Base-by-base conservation (phyloP, 768 basidiomycete genomes). In the Psilocybe sp. region DNA sequence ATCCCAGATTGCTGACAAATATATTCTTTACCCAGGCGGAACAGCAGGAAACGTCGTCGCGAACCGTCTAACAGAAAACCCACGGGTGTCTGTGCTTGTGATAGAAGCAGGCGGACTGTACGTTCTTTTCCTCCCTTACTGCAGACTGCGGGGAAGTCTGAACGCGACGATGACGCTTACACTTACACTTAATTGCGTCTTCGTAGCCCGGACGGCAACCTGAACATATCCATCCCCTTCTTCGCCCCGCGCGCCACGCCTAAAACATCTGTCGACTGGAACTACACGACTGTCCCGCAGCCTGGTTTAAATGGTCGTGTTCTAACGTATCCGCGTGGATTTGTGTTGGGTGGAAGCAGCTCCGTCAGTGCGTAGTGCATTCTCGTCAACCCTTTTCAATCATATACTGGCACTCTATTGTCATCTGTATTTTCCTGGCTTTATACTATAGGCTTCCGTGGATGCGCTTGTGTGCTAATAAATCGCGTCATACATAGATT, bases 271-370 rank as follows among this genome's bases (percentile, higher is more conserved):
- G 32, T 34, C 46, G 61, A 63, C 48, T 65, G 63, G 63, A 63
- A 69, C 51, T 67, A 60, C 44, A 62, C 64, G 16, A 57, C 60
- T 13, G 55, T 56, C 7, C 58, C 66, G 1, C 60, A 68, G 52
- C 37, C 47, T n/a, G 58, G 54, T 32, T 55, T 66, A n/a, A 55
- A 63, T 46, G 59, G 58, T 9, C 60, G 66, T n/a, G 37, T 52
- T 5, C 54, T 68, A 34, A 53, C 64, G 12, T 67, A 64, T 34
- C 57, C 66, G 5, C 51, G 66, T 37, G 68, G 68, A 31, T 51
- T 51, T 28, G 44, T 67, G 20, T 51, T 69, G 9, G 68, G 68
- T 14, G 69, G 67, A 5, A 28, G 23, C 23, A 28, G 23, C 7
- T 28, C 4, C 23, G 23, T 28, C 23, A 28, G 23, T 28, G 23